These are phyloP conservation scores for Liriodendron chinense DNA, from an alignment of 164 flowering plant species.

Conservation along the genomic window DNA sequence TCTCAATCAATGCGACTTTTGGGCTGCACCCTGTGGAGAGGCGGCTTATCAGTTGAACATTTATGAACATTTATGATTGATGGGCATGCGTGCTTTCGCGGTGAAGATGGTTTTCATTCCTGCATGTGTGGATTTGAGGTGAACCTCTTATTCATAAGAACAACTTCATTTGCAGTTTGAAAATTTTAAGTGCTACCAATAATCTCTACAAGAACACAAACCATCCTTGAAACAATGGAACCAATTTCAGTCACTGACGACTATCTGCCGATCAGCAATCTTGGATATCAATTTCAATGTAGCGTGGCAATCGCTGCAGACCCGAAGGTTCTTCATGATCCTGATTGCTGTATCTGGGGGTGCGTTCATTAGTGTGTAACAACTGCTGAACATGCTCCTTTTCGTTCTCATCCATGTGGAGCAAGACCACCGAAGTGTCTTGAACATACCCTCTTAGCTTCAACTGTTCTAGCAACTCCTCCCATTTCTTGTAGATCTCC, in stretches of 20 bases:
- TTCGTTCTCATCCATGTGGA: constrained; percentile 51
- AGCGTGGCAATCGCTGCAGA: constrained; percentile 65
- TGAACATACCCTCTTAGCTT: constrained; percentile 50
- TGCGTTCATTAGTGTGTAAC: constrained; percentile 52
- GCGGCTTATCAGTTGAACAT: background rate
- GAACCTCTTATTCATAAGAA: background rate
- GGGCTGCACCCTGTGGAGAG: background rate
- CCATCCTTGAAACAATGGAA: constrained; percentile 66
- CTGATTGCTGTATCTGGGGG: constrained; percentile 42
- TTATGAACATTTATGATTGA: too few relatives aligned
- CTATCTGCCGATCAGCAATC: constrained; percentile 38
- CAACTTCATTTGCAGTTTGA: background rate
- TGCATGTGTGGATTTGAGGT: background rate
- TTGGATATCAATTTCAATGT: constrained; percentile 49
- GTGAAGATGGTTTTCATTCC: too few relatives aligned
- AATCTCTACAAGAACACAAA: constrained; percentile 53
- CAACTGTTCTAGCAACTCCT: constrained; percentile 36
- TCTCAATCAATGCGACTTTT: background rate
- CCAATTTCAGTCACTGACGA: constrained; percentile 59
- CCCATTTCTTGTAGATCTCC: constrained; percentile 46
- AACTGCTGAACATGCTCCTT: constrained; percentile 47
- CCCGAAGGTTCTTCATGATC: constrained; percentile 67
- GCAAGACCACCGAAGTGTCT: too few relatives aligned
- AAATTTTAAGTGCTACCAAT: constrained; percentile 32
- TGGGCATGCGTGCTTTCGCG: background rate